Conservation (phyloP, 176 grass and related monocot species). For the Carex cristatella region DNA sequence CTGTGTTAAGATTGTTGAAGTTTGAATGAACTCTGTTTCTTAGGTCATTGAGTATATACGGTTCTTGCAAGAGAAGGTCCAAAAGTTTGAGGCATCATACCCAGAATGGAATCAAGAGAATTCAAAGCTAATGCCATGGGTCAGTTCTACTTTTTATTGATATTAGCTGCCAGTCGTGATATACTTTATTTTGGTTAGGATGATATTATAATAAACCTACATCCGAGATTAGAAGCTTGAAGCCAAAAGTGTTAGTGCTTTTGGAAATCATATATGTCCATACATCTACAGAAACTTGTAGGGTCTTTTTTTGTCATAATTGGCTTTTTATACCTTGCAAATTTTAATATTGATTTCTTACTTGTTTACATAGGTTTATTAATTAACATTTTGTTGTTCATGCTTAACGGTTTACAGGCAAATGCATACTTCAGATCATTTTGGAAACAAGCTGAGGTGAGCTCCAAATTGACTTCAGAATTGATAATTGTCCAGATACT, state of each 20-base stretch:
- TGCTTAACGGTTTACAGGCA: constrained; percentile 62
- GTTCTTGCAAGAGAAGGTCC: constrained; percentile 90
- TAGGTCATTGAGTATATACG: constrained; percentile 97
- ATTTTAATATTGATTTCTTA: background rate
- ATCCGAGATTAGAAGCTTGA: background rate
- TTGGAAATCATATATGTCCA: background rate
- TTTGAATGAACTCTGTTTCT: constrained; percentile 4
- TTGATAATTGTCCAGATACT: background rate
- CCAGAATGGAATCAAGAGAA: constrained; percentile 89
- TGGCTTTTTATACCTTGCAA: background rate
- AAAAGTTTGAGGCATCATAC: constrained; percentile 48
- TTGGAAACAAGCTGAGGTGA: constrained; percentile 87
- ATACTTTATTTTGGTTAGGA: background rate
- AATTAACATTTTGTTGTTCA: constrained; percentile 30
- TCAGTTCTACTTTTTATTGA: constrained; percentile 30
- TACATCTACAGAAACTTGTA: background rate
- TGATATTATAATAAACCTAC: background rate
- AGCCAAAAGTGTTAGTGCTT: background rate
- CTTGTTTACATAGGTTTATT: constrained; percentile 9
- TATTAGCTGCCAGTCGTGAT: background rate
- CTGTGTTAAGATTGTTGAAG: background rate
- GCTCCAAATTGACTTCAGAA: constrained; percentile 2
- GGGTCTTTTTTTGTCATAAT: background rate
- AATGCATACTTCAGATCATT: constrained; percentile 95
- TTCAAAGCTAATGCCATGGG: constrained; percentile 86